These are phyloP conservation scores for Chrysanthemum makinoi DNA, from an alignment of 129 eudicot genomes.

Conservation along the genomic window DNA sequence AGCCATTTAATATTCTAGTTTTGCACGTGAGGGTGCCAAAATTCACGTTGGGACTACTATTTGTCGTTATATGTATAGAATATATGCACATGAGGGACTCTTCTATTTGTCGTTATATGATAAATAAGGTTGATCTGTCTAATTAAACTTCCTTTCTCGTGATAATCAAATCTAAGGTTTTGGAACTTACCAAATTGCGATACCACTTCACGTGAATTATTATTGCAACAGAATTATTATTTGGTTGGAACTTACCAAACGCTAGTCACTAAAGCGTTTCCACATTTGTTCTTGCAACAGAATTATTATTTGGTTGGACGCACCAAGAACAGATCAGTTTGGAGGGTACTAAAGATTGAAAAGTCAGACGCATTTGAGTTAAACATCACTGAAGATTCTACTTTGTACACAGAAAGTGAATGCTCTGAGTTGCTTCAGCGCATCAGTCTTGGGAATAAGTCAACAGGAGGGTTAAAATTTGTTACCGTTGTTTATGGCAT, in stretches of 20 bases:
- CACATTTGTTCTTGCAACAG: slow-evolving; percentile 43
- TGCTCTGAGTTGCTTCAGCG: slow-evolving; percentile 60
- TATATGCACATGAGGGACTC: too few relatives aligned
- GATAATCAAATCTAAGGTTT: background rate
- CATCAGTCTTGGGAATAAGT: slow-evolving; percentile 71
- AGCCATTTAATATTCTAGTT: background rate
- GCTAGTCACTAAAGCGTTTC: background rate
- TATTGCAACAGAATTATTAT: slow-evolving; percentile 67
- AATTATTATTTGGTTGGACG: slow-evolving; percentile 85
- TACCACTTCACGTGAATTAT: slow-evolving; percentile 15
- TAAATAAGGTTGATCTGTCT: too few relatives aligned
- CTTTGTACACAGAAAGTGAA: slow-evolving; percentile 58
- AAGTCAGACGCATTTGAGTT: slow-evolving; percentile 75
- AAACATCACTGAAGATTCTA: slow-evolving; percentile 65
- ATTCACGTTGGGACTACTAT: background rate
- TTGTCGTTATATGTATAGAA: slow-evolving; percentile 3
- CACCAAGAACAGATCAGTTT: slow-evolving; percentile 52
- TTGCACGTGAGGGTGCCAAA: background rate
- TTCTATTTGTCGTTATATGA: too few relatives aligned
- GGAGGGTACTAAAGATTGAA: slow-evolving; percentile 78
- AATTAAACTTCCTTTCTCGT: background rate
- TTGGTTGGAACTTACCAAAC: too few relatives aligned
- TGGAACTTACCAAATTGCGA: slow-evolving; percentile 5
- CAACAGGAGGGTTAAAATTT: slow-evolving; percentile 79
- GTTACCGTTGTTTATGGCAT: slow-evolving; percentile 78